These are phyloP conservation scores for Polyporus tsugae DNA, from an alignment of 1,284 basidiomycete species.

Conservation along the genomic window DNA sequence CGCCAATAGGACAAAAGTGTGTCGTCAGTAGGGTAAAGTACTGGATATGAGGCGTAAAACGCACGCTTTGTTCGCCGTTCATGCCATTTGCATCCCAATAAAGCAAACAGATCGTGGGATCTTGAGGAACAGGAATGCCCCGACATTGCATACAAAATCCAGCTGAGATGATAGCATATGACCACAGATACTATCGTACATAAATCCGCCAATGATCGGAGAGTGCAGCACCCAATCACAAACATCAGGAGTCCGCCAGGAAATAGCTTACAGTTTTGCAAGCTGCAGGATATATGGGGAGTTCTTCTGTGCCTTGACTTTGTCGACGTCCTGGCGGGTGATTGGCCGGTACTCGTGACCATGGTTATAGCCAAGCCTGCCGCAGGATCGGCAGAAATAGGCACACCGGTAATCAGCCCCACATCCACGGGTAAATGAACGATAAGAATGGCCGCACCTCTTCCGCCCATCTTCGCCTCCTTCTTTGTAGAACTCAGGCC, in stretches of 20 bases:
- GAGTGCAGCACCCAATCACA: neutral
- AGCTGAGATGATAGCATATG: neutral
- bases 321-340: slow-evolving; percentile 71
- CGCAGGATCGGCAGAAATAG: neutral
- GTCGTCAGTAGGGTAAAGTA: neutral
- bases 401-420: neutral
- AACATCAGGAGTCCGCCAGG: neutral
- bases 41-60: neutral
- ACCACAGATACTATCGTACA: neutral
- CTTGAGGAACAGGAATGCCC: neutral
- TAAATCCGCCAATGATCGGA: neutral
- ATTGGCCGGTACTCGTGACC: slow-evolving; percentile 71
- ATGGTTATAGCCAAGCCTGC: slow-evolving; percentile 85
- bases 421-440: neutral
- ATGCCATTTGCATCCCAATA: neutral
- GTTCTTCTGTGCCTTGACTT: slow-evolving; percentile 71
- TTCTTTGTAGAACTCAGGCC: slow-evolving; percentile 75
- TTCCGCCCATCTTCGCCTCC: slow-evolving; percentile 71
- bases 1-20: neutral
- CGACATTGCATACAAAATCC: neutral
- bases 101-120: neutral
- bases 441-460: slow-evolving; percentile 53
- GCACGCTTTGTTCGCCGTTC: neutral
- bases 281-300: slow-evolving; percentile 41
- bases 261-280: slow-evolving; percentile 34